Percentiles rank a stretch among this genome's conserved stretches.
Evolutionary conservation across 768 basidiomycete species (phyloP).

Genomic region (Melanogaster broomeanus): DNA sequence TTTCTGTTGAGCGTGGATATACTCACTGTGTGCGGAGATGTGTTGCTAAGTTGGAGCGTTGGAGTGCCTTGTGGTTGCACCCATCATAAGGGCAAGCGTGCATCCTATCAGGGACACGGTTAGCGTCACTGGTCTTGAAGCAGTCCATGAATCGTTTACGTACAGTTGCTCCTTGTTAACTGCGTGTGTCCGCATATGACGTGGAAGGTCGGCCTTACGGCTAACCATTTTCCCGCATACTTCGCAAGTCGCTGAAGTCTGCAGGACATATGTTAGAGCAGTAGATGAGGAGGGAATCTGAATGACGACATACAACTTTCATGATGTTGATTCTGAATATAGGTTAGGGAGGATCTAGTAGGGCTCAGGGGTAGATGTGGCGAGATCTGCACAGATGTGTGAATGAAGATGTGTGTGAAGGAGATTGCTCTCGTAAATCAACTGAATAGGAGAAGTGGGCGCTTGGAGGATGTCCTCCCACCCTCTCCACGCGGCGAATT

Average conservation of each 20-base stretch:
- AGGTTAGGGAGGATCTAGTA: neutral
- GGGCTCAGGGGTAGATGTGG: neutral
- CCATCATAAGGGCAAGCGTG: slow-evolving; percentile 16
- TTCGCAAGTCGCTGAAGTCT: slow-evolving; percentile 12
- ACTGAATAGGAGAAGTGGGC: neutral
- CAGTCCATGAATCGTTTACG: neutral
- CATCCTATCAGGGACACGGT: slow-evolving; percentile 21
- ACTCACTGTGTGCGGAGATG: slow-evolving; percentile 35
- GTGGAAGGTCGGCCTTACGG: slow-evolving; percentile 26
- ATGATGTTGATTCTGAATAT: slow-evolving; percentile 1
- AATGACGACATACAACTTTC: slow-evolving; percentile 11
- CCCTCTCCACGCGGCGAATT: slow-evolving; percentile 15
- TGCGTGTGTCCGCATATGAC: slow-evolving; percentile 29
- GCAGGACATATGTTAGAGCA: neutral
- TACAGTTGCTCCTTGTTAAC: slow-evolving; percentile 24
- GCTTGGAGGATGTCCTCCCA: slow-evolving; percentile 1
- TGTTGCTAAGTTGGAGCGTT: slow-evolving; percentile 26
- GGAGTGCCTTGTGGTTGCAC: slow-evolving; percentile 25
- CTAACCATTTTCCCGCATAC: slow-evolving; percentile 17
- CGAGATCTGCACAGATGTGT: neutral
- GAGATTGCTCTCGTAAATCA: neutral
- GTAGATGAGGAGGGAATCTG: neutral
- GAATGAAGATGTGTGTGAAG: neutral
- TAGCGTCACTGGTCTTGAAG: neutral
- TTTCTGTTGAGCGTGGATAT: neutral